A percentile compares a stretch with the other conserved stretches of the same genome.
Evolutionary conservation across 2,329 filamentous ascomycete genomes (phyloP).

Genomic region (Claviceps monticola): DNA sequence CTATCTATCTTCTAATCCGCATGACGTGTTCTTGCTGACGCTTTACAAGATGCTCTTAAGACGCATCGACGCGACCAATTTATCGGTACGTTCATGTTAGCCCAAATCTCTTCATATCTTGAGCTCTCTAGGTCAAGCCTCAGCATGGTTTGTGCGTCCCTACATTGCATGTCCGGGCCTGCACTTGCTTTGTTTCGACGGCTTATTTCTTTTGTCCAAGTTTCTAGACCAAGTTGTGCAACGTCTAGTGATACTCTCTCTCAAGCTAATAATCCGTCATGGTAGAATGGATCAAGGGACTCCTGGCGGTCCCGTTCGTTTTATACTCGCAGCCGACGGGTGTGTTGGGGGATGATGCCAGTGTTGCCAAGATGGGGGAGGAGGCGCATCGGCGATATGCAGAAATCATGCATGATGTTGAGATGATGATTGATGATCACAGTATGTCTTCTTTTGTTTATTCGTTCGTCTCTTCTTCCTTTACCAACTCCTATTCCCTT

Average conservation of each 20-base stretch:
- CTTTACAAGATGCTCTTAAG: constrained; percentile 45
- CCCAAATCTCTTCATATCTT: no score
- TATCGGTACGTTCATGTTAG: constrained; percentile 40
- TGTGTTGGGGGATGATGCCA: constrained; percentile 57
- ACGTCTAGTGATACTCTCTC: no score
- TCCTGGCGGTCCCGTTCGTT: constrained; percentile 90
- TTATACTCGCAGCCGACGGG: constrained; percentile 90
- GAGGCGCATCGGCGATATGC: constrained; percentile 80
- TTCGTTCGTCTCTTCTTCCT: not conserved
- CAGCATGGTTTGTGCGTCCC: no score
- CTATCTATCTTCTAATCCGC: not conserved
- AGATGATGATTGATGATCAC: constrained; percentile 82
- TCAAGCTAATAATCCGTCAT: not conserved
- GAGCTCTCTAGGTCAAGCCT: no score
- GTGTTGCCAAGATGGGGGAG: constrained; percentile 57
- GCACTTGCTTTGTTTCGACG: no score
- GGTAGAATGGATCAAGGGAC: constrained; percentile 91
- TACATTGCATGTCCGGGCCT: no score
- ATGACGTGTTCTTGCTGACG: not conserved
- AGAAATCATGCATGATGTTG: constrained; percentile 90
- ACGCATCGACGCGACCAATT: constrained; percentile 86
- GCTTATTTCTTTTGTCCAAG: no score
- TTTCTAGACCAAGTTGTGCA: no score
- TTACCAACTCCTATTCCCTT: no score
- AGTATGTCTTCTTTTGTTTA: constrained; percentile 38